Evolutionary conservation across 257 asterid genomes (phyloP).

Genomic region (Lycium ferocissimum): DNA sequence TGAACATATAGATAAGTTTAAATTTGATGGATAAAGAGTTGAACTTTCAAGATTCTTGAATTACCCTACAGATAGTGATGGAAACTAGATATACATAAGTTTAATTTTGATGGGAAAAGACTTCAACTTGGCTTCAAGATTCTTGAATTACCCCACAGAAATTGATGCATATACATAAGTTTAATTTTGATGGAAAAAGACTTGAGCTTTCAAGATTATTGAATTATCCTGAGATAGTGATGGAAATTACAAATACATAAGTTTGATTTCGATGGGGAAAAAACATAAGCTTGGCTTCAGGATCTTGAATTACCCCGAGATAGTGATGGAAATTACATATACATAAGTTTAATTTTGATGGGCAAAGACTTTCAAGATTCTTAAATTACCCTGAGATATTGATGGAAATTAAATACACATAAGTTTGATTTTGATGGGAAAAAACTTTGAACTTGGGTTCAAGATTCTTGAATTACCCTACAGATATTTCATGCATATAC

Average conservation of each 20-base stretch:
- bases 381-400: too few species aligned
- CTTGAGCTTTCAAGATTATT: not conserved
- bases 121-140: too few species aligned
- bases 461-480: constrained; percentile 58
- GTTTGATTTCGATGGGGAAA: not conserved
- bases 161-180: not conserved
- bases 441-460: too few species aligned
- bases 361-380: too few species aligned
- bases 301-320: too few species aligned
- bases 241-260: not conserved
- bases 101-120: not conserved
- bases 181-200: not conserved
- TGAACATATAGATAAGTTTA: constrained; percentile 9
- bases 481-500: not conserved
- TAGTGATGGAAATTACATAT: too few species aligned
- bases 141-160: constrained; percentile 60
- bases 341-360: too few species aligned
- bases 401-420: too few species aligned
- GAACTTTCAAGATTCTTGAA: constrained; percentile 31
- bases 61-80: constrained; percentile 53
- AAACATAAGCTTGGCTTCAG: constrained; percentile 50
- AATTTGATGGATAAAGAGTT: too few species aligned
- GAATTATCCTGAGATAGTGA: constrained; percentile 55
- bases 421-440: too few species aligned
- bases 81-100: too few species aligned